Evolutionary conservation across 495 filamentous ascomycete genomes (phyloP).

Genomic region (Lepidopterella palustris): DNA sequence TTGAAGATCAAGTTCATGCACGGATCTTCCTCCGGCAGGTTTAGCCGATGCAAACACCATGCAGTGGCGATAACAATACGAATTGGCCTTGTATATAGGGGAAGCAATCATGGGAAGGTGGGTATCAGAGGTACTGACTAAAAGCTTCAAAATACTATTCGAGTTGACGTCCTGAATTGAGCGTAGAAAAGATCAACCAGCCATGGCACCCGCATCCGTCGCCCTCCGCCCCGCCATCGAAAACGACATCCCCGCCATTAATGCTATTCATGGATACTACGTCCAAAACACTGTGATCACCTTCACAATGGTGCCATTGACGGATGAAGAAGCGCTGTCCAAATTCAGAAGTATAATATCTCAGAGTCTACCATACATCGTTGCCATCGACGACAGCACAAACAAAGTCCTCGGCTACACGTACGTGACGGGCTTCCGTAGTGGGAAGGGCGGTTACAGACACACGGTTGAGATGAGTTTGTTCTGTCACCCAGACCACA

Average conservation of each 20-base stretch:
- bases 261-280: slow-evolving; percentile 11
- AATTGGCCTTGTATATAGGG: not conserved
- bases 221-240: not conserved
- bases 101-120: too few species aligned
- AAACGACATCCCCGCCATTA: slow-evolving; percentile 13
- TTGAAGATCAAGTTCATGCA: not conserved
- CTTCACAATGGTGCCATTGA: slow-evolving; percentile 1
- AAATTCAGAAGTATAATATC: not conserved
- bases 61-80: not conserved
- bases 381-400: slow-evolving; percentile 14
- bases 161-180: not conserved
- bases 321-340: slow-evolving; percentile 9
- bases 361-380: slow-evolving; percentile 17
- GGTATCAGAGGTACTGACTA: too few species aligned
- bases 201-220: not conserved
- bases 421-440: slow-evolving; percentile 14
- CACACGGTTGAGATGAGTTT: slow-evolving; percentile 24
- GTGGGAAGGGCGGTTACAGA: slow-evolving; percentile 14
- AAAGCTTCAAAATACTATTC: too few species aligned
- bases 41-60: not conserved
- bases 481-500: slow-evolving; percentile 19
- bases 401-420: slow-evolving; percentile 12
- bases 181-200: not conserved
- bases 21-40: not conserved
- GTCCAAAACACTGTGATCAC: slow-evolving; percentile 23